These are phyloP conservation scores for Stereocaulon alpinum DNA, from an alignment of 495 filamentous ascomycete species.

Conservation along the genomic window DNA sequence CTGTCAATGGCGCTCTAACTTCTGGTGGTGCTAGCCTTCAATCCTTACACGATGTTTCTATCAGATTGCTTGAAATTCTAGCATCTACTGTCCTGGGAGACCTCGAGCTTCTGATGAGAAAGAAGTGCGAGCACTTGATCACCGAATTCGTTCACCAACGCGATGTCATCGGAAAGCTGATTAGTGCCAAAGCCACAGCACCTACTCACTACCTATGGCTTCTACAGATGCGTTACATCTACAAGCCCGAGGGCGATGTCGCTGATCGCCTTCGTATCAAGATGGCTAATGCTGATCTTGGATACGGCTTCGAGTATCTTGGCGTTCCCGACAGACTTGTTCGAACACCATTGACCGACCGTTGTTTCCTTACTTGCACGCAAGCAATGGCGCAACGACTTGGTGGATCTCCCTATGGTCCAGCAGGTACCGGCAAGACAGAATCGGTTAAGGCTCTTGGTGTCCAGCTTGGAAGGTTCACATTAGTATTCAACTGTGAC, in stretches of 20 bases:
- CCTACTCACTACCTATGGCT: conserved; percentile 85
- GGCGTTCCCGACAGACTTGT: conserved; percentile 93
- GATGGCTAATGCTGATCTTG: conserved; percentile 93
- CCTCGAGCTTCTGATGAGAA: conserved; percentile 72
- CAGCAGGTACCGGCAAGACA: conserved; percentile 97
- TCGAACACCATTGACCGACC: conserved; percentile 88
- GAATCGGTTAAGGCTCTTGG: conserved; percentile 97
- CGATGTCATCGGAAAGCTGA: conserved; percentile 76
- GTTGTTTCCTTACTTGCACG: conserved; percentile 94
- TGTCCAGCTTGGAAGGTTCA: conserved; percentile 92
- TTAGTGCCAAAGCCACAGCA: conserved; percentile 60
- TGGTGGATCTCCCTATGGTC: conserved; percentile 94
- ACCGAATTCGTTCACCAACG: conserved; percentile 98
- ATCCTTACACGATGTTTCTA: conserved; percentile 60
- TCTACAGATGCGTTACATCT: conserved; percentile 96
- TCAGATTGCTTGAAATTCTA: conserved; percentile 69
- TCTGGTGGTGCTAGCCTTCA: conserved; percentile 58
- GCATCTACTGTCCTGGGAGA: conserved; percentile 86
- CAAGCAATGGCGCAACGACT: conserved; percentile 91
- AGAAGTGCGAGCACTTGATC: conserved; percentile 97
- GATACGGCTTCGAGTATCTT: conserved; percentile 96
- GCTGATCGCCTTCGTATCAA: conserved; percentile 77
- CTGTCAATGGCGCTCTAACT: conserved; percentile 63
- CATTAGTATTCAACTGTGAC: conserved; percentile 96
- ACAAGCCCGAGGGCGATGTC: conserved; percentile 67